phyloP scores from a whole-genome alignment of 345 rosid genomes.

The Orychophragmus violaceus region DNA sequence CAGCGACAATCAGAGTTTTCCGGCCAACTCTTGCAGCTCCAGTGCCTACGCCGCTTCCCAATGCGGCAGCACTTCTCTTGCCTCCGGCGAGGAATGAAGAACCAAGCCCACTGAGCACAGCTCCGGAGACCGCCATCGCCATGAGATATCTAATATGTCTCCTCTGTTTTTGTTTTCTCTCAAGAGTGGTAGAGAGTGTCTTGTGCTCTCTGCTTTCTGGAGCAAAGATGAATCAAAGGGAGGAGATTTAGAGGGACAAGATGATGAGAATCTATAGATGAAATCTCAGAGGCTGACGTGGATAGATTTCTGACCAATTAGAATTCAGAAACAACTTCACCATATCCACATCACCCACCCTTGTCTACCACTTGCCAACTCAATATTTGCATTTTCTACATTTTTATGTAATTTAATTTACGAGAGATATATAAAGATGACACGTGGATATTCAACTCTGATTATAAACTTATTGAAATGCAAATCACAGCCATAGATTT shows the following conservation, averaged over 20 bases:
- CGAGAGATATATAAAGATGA: background rate
- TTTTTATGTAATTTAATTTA: background rate
- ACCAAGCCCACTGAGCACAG: constrained; percentile 67
- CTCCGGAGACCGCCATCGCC: constrained; percentile 65
- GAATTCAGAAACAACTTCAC: constrained; percentile 33
- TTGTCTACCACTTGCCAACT: constrained; percentile 7
- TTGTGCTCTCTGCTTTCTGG: constrained; percentile 2
- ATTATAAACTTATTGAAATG: background rate
- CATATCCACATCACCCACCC: constrained; percentile 45
- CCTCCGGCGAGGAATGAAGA: constrained; percentile 70
- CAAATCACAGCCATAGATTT: constrained; percentile 12
- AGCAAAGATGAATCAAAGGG: constrained; percentile 17
- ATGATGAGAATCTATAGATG: constrained; percentile 55
- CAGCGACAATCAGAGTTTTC: constrained; percentile 46
- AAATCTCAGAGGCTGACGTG: constrained; percentile 37
- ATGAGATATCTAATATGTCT: constrained; percentile 20
- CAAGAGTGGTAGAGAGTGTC: background rate
- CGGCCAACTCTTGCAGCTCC: constrained; percentile 27
- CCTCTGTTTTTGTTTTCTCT: background rate
- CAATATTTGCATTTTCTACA: background rate
- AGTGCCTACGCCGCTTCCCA: constrained; percentile 27
- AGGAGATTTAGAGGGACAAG: constrained; percentile 41
- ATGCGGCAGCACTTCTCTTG: constrained; percentile 35
- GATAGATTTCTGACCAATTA: constrained; percentile 86
- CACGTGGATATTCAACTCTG: constrained; percentile 7